Base-by-base conservation (phyloP, 257 asterid genomes). In the Galeopsis tetrahit region DNA sequence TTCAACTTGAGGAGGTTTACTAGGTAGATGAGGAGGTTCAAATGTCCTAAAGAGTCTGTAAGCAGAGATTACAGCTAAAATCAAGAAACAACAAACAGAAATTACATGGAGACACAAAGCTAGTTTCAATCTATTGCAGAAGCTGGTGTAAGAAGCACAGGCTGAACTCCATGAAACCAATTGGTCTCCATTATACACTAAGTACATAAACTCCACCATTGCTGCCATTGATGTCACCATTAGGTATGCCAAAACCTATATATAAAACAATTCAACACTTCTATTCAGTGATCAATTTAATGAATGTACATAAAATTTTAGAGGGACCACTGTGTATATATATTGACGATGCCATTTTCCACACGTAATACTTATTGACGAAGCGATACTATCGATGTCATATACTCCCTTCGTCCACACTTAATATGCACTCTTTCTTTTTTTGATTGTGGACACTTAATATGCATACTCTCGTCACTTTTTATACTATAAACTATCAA, bases 131-230 rank as follows among this genome's bases (percentile, higher is more conserved):
- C 85, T 82, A 56, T 42, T 76, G 86, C 99, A 94, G 74, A 94
- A 88, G 17, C 46, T 81, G 2, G 90, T 95, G 67, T 80, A 94
- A n/a, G 97, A 79, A 66, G n/a, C 82, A 74, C 99, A 94, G 7
- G 95, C 95, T 80, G 83, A 83, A 72, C 97, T 91, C 99, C 99
- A 94, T 10, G 99, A 69, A 6, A 94, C 88, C 78, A 71, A 33
- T 35, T 58, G 86, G 71, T 94, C 95, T 7, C 99, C 99, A 33
- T 88, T 74, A 40, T 88, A 87, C 33, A 83, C 89, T 59, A 94
- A 82, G 88, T 89, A 85, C 1, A 86, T 61, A 68, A 94, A 81
- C 87, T 91, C 97, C 44, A 32, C 78, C 11, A 72, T 10, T 17
- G 97, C 84, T 53, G 95, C 90, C 85, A 86, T 53, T 28, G 97